Evolutionary conservation across 176 grass and related monocot species (phyloP), one percentile per base, ranked within the genome.

Genomic region (Raddia distichophylla): DNA sequence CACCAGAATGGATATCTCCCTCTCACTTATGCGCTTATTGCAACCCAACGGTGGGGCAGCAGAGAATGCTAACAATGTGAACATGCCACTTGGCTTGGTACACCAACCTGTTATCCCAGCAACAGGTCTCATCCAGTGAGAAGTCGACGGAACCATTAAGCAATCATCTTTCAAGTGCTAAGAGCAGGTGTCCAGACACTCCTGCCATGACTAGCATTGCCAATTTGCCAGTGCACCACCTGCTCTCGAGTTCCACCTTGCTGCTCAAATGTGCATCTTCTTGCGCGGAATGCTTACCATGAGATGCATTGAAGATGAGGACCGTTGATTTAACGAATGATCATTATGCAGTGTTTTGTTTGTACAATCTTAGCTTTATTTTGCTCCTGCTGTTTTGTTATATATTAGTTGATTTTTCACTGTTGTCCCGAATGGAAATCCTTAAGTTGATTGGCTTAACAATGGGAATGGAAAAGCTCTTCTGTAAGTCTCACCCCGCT

Each of bases 121-220:
- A 72, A 93, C 88, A 83, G 90, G 89, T 81, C 64, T 45, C 42
- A 85, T 89, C 62, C 82, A 87, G 71, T 91, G 81, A 91, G 64
- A 50, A 76, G 27, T 80, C 44, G 13, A 73, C 8, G 9, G 57
- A 73, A 58, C 52, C 48, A 20, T 70, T 20, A 69, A 73, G 57
- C 18, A 71, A 37, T 64, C 64, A 76, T 68, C 37, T 79, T 79
- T 45, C 70, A 79, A 87, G 80, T 86, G 88, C 92, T 98, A 94
- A 86, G 90, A 94, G 95, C 80, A 83, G 88, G 65, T 83, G 84
- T 75, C 87, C 74, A 62, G 60, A 79, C 78, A 37, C 64, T 83
- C 76, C 90, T 84, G 86, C 92, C 74, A 89, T 98, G 95, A 94
- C 92, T 89, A 91, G 88, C 92, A 85, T 93, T 91, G 42, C 75